Base-by-base conservation (phyloP, 2,329 filamentous ascomycete genomes). In the Colletotrichum sp. region DNA sequence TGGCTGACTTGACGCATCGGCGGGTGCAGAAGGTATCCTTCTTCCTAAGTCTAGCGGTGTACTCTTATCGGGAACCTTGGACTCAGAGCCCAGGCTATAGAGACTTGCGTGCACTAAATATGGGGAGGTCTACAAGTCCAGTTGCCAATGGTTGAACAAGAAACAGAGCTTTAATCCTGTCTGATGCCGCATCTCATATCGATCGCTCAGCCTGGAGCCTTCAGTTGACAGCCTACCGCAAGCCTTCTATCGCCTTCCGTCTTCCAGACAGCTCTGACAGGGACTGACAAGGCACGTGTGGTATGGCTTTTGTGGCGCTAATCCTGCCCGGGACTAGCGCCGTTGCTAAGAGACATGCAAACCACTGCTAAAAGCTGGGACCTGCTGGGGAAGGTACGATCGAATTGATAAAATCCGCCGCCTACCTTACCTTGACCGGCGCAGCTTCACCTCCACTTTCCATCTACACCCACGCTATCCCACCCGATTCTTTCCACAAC, bases 311-410 rank as follows among this genome's bases (percentile, higher is more conserved):
- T 65, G 5, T 26, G 5, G 30, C 69, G 64, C 71, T 68, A 71
- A 57, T 16, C 68, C 59, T 26, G 12, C 24, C 15, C 2, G 6
- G 52, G 67, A 36, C 57, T 72, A 78, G 72, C 72, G 69, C 28
- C 15, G 55, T 62, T 74, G 32, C 74, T 34, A 62, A 67, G 67
- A 74, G 36, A 67, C 59, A 26, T 69, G 76, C 68, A 66, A 69
- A 72, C 57, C 52, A 67, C 49, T 76, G 57, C 68, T 44, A 68
- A 72, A 77, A 76, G 76, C 67, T 66, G 69, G 68, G 63, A 71
- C 70, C 71, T 65, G 63, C 71, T 65, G 63, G 57, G 72, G 68
- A 76, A 75, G 74, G 71, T 77, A 71, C 76, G 65, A 77, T 75
- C 67, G 59, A 68, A 68, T 49, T 65, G 57, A 77, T 76, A 76